Conservation (phyloP, 768 basidiomycete genomes). For the Phylloporus arenicola region DNA sequence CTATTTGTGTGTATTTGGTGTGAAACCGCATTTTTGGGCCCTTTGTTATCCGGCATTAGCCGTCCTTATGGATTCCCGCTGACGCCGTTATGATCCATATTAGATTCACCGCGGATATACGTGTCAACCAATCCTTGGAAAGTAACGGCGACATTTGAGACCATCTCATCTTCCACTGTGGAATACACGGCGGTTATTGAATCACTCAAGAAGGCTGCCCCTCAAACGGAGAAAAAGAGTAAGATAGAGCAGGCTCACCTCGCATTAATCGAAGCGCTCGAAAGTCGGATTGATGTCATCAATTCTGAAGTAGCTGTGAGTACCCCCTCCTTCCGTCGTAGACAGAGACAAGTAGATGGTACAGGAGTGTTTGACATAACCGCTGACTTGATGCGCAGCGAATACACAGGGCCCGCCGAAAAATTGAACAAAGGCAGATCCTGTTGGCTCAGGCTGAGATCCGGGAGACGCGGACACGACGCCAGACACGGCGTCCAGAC, state of each 20-base stretch:
- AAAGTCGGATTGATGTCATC: conserved; percentile 58
- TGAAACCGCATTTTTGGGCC: conserved; percentile 42
- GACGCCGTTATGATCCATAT: conserved; percentile 30
- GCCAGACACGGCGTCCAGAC: conserved; percentile 67
- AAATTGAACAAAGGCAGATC: conserved; percentile 60
- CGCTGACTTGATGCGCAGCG: conserved; percentile 44
- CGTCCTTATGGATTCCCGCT: conserved; percentile 31
- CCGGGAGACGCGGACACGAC: conserved; percentile 72
- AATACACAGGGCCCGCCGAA: conserved; percentile 62
- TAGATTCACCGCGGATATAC: conserved; percentile 83
- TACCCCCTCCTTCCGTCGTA: conserved; percentile 19
- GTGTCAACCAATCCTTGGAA: conserved; percentile 89
- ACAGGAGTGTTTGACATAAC: conserved; percentile 14
- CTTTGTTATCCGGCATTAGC: conserved; percentile 35
- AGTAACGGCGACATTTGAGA: conserved; percentile 69
- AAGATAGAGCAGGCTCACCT: conserved; percentile 61
- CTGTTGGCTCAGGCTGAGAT: conserved; percentile 71
- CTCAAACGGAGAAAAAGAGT: conserved; percentile 45
- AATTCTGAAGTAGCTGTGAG: conserved; percentile 70
- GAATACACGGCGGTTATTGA: conserved; percentile 68
- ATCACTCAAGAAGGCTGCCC: conserved; percentile 47
- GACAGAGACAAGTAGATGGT: conserved; percentile 10
- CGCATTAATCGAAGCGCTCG: conserved; percentile 54
- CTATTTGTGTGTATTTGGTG: conserved; percentile 75
- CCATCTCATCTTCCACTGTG: conserved; percentile 63